A percentile compares a stretch with the other conserved stretches of the same genome.
These are phyloP conservation scores for Schizophyllum amplum DNA, from an alignment of 1,284 basidiomycete species.

Conservation along the genomic window DNA sequence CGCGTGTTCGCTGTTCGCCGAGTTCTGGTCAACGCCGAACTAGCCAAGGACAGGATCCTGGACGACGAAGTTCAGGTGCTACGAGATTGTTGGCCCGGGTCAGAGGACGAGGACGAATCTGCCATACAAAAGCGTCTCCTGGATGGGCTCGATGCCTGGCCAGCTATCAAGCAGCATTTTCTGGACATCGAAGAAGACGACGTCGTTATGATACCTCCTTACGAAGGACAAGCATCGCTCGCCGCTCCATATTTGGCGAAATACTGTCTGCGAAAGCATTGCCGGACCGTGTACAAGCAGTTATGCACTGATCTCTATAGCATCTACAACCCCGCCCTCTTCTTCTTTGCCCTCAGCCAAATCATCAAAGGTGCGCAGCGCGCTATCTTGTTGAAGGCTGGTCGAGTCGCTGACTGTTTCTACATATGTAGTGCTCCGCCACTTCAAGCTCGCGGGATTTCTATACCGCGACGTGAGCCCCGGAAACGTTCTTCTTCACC, in stretches of 20 bases:
- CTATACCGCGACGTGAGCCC: neutral
- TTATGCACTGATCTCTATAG: neutral
- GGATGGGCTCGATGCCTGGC: neutral
- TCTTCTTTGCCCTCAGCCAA: neutral
- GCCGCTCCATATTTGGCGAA: neutral
- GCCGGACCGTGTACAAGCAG: neutral
- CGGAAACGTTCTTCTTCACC: neutral
- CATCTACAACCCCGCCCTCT: neutral
- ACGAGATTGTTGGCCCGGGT: neutral
- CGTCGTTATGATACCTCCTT: neutral
- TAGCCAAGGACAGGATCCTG: neutral
- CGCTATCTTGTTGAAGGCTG: too few species aligned
- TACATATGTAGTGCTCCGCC: neutral
- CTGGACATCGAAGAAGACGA: neutral
- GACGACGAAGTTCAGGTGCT: neutral
- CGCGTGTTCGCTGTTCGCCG: neutral
- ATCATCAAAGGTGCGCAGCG: neutral
- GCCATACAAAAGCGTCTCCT: neutral
- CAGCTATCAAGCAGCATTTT: neutral
- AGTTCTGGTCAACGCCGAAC: neutral
- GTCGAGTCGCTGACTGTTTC: too few species aligned
- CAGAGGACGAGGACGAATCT: neutral
- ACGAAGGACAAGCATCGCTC: too few species aligned
- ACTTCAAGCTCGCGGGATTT: neutral
- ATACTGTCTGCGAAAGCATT: neutral